Conservation (phyloP, 495 filamentous ascomycete genomes). For the Penicillium daleae region DNA sequence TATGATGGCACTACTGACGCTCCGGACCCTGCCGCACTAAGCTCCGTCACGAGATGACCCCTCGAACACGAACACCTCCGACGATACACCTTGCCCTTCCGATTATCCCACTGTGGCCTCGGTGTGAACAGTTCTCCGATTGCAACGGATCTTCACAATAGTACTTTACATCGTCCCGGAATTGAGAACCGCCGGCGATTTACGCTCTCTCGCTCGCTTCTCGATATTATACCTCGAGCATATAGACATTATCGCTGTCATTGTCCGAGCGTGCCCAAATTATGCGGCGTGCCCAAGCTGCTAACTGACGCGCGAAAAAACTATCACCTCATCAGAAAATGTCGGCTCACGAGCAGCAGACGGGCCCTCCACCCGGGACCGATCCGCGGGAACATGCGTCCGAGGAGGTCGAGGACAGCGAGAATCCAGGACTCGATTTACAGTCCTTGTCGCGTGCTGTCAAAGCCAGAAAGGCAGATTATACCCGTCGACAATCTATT, state of each 20-base stretch:
- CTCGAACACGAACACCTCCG: conserved; percentile 22
- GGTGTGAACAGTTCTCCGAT: background rate
- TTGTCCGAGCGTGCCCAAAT: background rate
- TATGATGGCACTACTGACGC: conserved; percentile 13
- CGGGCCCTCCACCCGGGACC: conserved; percentile 16
- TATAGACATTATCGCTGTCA: conserved; percentile 14
- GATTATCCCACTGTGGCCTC: background rate
- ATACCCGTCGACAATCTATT: conserved; percentile 67
- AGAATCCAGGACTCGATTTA: conserved; percentile 34
- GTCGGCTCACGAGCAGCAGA: conserved; percentile 15
- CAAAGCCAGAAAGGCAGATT: conserved; percentile 75
- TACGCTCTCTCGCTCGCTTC: background rate
- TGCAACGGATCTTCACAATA: background rate
- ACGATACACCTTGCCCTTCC: conserved; percentile 1
- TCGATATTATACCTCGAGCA: conserved; percentile 16
- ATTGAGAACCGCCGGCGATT: conserved; percentile 16
- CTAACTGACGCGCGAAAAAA: background rate
- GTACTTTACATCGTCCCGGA: conserved; percentile 11
- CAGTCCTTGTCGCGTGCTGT: conserved; percentile 62
- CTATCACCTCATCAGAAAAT: conserved; percentile 13
- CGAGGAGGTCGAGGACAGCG: conserved; percentile 30
- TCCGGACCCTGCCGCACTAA: conserved; percentile 18
- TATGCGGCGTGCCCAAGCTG: conserved; percentile 1
- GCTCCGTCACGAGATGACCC: conserved; percentile 18
- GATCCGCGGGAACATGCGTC: conserved; percentile 24